Evolutionary conservation across 148 eudicot genomes (phyloP).

Genomic region (Mesembryanthemum crystallinum): DNA sequence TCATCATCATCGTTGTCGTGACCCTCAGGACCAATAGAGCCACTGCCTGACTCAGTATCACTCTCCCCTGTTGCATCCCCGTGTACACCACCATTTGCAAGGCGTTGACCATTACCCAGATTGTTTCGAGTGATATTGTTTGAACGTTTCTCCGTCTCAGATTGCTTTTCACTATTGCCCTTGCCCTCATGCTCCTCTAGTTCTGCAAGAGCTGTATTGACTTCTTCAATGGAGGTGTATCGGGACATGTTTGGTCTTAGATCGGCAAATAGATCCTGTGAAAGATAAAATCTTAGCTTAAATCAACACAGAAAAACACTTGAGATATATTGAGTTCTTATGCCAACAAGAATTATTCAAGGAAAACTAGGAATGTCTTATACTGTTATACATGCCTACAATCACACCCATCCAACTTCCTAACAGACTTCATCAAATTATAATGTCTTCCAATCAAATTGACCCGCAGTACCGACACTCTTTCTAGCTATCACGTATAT

Average conservation of each 20-base stretch:
- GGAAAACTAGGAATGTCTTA: neutral
- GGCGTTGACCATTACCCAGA: slow-evolving; percentile 49
- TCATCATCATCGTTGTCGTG: slow-evolving; percentile 63
- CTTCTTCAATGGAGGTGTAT: slow-evolving; percentile 77
- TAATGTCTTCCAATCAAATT: neutral
- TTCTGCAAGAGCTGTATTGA: slow-evolving; percentile 65
- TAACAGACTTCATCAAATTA: neutral
- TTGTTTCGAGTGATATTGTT: slow-evolving; percentile 42
- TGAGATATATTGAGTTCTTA: neutral
- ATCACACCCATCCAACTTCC: neutral
- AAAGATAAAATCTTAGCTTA: slow-evolving; percentile 17
- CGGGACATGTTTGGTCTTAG: slow-evolving; percentile 92
- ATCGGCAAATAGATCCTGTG: slow-evolving; percentile 87
- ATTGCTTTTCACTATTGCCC: slow-evolving; percentile 54
- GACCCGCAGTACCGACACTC: neutral
- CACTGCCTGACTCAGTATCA: slow-evolving; percentile 74
- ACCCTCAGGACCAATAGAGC: slow-evolving; percentile 57
- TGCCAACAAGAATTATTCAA: neutral
- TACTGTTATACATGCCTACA: neutral
- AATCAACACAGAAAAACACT: neutral
- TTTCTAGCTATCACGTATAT: neutral
- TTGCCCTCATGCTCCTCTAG: slow-evolving; percentile 85
- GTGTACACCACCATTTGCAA: slow-evolving; percentile 56
- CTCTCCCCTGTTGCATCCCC: slow-evolving; percentile 55
- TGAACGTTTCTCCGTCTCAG: slow-evolving; percentile 48